These are phyloP conservation scores for Phragmites australis DNA, from an alignment of 176 grass and related monocot species.

Conservation along the genomic window DNA sequence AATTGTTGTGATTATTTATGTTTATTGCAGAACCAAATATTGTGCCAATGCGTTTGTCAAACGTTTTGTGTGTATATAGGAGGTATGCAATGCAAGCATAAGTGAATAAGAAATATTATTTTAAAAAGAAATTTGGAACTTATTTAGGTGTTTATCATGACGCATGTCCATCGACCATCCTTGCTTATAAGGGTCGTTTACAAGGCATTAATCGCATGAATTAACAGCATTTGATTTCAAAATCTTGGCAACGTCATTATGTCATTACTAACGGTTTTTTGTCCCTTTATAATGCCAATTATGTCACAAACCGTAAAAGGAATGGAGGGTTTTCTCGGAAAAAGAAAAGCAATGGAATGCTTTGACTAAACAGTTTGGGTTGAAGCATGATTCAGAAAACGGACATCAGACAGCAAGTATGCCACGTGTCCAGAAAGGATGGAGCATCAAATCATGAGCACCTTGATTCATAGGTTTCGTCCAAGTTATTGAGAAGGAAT, in stretches of 20 bases:
- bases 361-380: not conserved
- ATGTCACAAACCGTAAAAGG: no score
- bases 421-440: not conserved
- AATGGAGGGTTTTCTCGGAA: no score
- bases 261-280: not conserved
- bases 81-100: not conserved
- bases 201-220: not conserved
- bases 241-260: not conserved
- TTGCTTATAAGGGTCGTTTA: not conserved
- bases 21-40: not conserved
- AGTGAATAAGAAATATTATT: no score
- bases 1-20: not conserved
- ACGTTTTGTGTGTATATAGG: not conserved
- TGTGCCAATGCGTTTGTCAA: not conserved
- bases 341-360: not conserved
- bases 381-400: not conserved
- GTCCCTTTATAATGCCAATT: not conserved
- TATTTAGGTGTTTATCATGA: no score
- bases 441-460: not conserved
- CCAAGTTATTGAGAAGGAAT: not conserved
- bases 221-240: not conserved
- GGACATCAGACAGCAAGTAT: not conserved
- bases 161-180: no score
- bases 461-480: not conserved
- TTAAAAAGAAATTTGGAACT: no score